Base-by-base conservation (phyloP, 106 monocot species). In the Iris macrosiphon region DNA sequence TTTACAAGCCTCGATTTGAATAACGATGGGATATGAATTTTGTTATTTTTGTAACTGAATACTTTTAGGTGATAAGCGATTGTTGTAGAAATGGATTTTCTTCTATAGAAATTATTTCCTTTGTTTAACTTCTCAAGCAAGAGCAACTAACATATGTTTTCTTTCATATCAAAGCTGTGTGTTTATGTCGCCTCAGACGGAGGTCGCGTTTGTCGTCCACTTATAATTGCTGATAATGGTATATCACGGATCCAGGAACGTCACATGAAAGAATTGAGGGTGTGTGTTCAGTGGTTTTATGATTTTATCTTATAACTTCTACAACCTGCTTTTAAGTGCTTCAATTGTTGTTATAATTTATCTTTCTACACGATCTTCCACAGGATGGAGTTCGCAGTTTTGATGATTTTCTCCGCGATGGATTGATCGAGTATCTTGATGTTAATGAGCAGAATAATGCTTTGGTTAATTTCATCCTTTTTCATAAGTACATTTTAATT, bases 391-490 rank as follows among this genome's bases (percentile, higher is more conserved):
- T 83, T 39, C 79, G 87, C 10, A 68, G 17, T 37, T 92, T 92
- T 68, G 79, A 87, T 63, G 92, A 92, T 70, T 92, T 82, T 52
- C 45, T 92, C 15, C 76, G 62, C 14, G 92, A 87, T 40, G 92
- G 92, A 11, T 62, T 92, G 53, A 52, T 92, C 38, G 92, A 92
- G 46, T 92, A 87, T 73, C 82, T 92, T 49, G 92, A 92, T 71
- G 92, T 92, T 22, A 92, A 92, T 74, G 92, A 92, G 71, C 82
- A 92, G 52, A 92, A 92, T 61, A 92, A 92, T 87, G 86, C 92
- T 3, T 59, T 92, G 71, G 89, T 89, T 49, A 25, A 63, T 67
- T 24, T n/a, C n/a, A n/a, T n/a, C 10, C n/a, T n/a, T 16, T 28
- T 46, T 5, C 15, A 17, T 2, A 26, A 29, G 34, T 35, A n/a